Percentiles rank a stretch among this genome's conserved stretches.
Conservation (phyloP, 2,329 filamentous ascomycete genomes). For the Onygena corvina region DNA sequence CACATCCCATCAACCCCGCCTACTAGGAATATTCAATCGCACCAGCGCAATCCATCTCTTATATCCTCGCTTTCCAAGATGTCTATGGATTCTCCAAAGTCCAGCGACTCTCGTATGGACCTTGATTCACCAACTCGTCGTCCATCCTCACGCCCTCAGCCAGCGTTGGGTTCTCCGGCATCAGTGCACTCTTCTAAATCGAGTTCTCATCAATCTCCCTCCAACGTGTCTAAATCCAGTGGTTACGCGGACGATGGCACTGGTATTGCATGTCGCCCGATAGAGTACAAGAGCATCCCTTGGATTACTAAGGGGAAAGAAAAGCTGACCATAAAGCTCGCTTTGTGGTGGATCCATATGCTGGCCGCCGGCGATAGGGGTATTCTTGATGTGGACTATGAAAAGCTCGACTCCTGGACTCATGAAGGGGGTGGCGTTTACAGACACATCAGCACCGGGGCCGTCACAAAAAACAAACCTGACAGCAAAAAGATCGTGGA, state of each 20-base stretch:
- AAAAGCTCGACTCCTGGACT: too few species aligned
- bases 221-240: too few species aligned
- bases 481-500: too few species aligned
- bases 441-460: too few species aligned
- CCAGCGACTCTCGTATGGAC: too few species aligned
- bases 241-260: background rate
- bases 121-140: too few species aligned
- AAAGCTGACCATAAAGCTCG: slow-evolving; percentile 12
- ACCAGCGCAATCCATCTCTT: background rate
- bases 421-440: too few species aligned
- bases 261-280: slow-evolving; percentile 6
- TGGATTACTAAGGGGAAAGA: slow-evolving; percentile 8
- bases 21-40: background rate
- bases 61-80: background rate
- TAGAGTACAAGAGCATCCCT: slow-evolving; percentile 13
- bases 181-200: background rate
- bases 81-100: too few species aligned
- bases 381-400: too few species aligned
- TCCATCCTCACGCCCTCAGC: background rate
- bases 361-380: too few species aligned
- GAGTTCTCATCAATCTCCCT: background rate
- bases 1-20: too few species aligned
- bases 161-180: background rate
- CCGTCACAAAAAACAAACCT: too few species aligned
- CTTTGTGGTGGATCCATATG: slow-evolving; percentile 15